A percentile compares a stretch with the other conserved stretches of the same genome.
These are phyloP conservation scores for Cornus suecica DNA, from an alignment of 148 eudicot genomes.

Conservation along the genomic window DNA sequence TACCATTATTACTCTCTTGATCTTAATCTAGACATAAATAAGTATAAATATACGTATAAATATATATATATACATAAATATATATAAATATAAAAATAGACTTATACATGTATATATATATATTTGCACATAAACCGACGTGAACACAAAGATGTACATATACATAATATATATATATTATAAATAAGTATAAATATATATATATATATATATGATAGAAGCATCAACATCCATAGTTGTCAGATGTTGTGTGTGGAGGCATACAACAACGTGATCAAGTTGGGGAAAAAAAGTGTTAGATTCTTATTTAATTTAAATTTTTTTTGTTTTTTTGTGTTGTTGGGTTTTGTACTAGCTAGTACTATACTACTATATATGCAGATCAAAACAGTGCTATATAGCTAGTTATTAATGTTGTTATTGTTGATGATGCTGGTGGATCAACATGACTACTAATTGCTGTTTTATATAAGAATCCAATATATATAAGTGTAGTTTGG, in stretches of 20 bases:
- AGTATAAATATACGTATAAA: too few relatives aligned
- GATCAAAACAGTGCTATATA: constrained; percentile 1
- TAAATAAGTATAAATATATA: too few relatives aligned
- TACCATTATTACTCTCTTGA: too few relatives aligned
- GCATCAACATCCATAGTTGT: neutral
- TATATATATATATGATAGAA: neutral
- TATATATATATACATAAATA: too few relatives aligned
- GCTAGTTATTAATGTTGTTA: neutral
- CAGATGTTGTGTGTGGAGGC: neutral
- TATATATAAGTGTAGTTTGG: neutral
- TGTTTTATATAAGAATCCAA: neutral
- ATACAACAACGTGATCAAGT: neutral
- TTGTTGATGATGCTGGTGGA: neutral
- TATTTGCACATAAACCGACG: too few relatives aligned
- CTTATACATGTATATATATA: too few relatives aligned
- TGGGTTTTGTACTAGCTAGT: constrained; percentile 3
- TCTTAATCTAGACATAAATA: too few relatives aligned
- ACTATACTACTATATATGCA: constrained; percentile 4
- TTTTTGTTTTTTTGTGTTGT: neutral
- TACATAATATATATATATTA: too few relatives aligned
- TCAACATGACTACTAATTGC: neutral
- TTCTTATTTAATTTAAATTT: neutral
- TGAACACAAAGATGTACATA: too few relatives aligned
- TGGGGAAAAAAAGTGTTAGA: neutral
- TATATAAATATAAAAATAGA: too few relatives aligned